Evolutionary conservation across 495 filamentous ascomycete genomes (phyloP).

Genomic region (Penicillium arizonense): DNA sequence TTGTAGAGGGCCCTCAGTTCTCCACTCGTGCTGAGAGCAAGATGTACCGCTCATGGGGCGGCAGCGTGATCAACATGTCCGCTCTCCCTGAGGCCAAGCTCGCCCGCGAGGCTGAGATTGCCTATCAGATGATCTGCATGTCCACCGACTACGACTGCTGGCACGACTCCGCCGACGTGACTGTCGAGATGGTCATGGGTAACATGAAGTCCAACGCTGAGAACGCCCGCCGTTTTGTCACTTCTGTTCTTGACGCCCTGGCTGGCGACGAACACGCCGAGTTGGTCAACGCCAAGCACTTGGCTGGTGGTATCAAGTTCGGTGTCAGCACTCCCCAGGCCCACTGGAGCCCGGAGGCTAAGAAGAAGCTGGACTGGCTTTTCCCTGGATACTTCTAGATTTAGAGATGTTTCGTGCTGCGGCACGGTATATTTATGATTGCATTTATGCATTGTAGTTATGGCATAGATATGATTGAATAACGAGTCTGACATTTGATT

Average conservation of each 20-base stretch:
- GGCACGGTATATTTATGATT: not conserved
- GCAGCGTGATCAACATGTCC: slow-evolving; percentile 95
- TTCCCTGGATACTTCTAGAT: slow-evolving; percentile 58
- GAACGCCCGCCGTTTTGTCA: slow-evolving; percentile 83
- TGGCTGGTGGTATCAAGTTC: slow-evolving; percentile 57
- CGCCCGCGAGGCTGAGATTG: slow-evolving; percentile 91
- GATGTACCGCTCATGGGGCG: slow-evolving; percentile 90
- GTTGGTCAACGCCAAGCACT: slow-evolving; percentile 71
- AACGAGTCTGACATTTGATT: not conserved
- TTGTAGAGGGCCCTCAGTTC: slow-evolving; percentile 87
- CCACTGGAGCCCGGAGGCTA: slow-evolving; percentile 59
- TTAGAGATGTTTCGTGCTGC: not conserved
- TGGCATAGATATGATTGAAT: slow-evolving; percentile 2
- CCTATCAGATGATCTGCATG: slow-evolving; percentile 99
- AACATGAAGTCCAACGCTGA: slow-evolving; percentile 90
- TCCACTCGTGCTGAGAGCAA: slow-evolving; percentile 94
- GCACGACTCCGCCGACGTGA: slow-evolving; percentile 76
- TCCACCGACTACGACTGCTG: slow-evolving; percentile 99
- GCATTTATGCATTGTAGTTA: slow-evolving; percentile 6
- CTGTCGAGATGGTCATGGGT: slow-evolving; percentile 94
- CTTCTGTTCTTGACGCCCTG: slow-evolving; percentile 83
- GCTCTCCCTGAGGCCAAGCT: slow-evolving; percentile 95
- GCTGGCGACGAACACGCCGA: slow-evolving; percentile 70
- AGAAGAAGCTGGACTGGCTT: slow-evolving; percentile 72
- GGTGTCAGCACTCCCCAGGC: slow-evolving; percentile 63